A percentile compares a stretch with the other conserved stretches of the same genome.
These are phyloP conservation scores for Termitomyces sp. DNA, from an alignment of 768 basidiomycete species.

Conservation along the genomic window DNA sequence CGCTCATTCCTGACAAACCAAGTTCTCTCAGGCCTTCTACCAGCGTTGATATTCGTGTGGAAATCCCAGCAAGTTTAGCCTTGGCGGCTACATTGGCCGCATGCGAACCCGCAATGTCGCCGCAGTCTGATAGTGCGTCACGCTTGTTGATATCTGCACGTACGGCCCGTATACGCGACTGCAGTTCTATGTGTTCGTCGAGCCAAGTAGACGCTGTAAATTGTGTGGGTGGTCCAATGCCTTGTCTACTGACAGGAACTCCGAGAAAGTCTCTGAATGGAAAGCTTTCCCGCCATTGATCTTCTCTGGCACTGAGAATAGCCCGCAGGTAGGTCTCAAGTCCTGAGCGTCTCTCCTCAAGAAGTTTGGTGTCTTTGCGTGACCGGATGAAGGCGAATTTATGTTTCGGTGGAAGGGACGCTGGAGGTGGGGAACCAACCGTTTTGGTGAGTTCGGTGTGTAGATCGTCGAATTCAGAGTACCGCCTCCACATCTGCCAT, in stretches of 20 bases:
- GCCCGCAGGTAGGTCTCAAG: conserved; percentile 85
- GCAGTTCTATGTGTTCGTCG: conserved; percentile 80
- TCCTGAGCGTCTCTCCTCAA: conserved; percentile 73
- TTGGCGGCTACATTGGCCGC: conserved; percentile 82
- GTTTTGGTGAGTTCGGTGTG: conserved; percentile 76
- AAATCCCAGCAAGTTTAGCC: conserved; percentile 71
- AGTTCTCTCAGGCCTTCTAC: conserved; percentile 64
- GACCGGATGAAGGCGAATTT: conserved; percentile 61
- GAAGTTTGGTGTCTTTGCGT: conserved; percentile 50
- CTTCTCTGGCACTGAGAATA: conserved; percentile 77
- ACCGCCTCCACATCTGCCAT: conserved; percentile 93
- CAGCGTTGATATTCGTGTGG: conserved; percentile 69
- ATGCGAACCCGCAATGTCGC: conserved; percentile 72
- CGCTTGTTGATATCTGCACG: conserved; percentile 86
- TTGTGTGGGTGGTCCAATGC: conserved; percentile 31
- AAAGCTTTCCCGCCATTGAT: conserved; percentile 74
- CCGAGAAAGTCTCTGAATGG: conserved; percentile 87
- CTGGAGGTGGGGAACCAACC: conserved; percentile 78
- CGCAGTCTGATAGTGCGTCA: conserved; percentile 74
- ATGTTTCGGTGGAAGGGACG: conserved; percentile 81
- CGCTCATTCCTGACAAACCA: conserved; percentile 67
- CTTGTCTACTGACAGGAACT: conserved; percentile 63
- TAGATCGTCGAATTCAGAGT: conserved; percentile 91
- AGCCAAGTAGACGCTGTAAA: conserved; percentile 85
- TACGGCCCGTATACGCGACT: conserved; percentile 71